Conservation (phyloP, 192 early-diverging fungal species). For the Coemansia furcata region DNA sequence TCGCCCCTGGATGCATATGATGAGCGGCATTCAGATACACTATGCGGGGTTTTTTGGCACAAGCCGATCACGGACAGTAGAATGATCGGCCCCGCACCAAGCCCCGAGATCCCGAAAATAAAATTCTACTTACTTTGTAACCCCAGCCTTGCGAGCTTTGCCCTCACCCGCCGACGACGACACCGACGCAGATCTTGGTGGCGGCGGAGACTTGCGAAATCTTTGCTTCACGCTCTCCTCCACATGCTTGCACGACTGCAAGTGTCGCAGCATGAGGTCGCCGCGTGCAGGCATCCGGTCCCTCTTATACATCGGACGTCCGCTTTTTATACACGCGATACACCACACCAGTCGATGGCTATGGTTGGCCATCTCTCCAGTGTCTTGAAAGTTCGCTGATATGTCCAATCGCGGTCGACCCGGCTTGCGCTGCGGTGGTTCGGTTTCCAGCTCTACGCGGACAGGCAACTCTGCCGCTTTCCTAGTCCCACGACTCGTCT, state of each 20-base stretch:
- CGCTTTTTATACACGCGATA: conserved; percentile 53
- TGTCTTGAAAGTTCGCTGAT: conserved; percentile 53
- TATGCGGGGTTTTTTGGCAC: not conserved
- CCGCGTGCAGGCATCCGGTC: conserved; percentile 51
- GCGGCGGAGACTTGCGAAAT: conserved; percentile 23
- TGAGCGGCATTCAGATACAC: conserved; percentile 2
- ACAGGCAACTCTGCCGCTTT: conserved; percentile 1
- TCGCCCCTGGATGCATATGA: not conserved
- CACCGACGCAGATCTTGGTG: conserved; percentile 44
- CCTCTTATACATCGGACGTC: conserved; percentile 36
- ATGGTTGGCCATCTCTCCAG: conserved; percentile 55
- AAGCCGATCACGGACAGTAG: conserved; percentile 6
- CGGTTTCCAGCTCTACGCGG: conserved; percentile 40
- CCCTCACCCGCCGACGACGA: conserved; percentile 44
- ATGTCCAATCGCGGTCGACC: conserved; percentile 53
- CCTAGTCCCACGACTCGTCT: not conserved
- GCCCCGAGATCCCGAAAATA: not conserved
- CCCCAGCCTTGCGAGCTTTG: conserved; percentile 28
- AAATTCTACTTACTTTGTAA: conserved; percentile 43
- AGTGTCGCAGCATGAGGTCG: conserved; percentile 52
- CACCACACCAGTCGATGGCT: conserved; percentile 55
- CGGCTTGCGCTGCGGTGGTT: conserved; percentile 50
- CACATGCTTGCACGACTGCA: conserved; percentile 43
- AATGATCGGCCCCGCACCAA: not conserved
- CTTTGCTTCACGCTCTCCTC: conserved; percentile 36